phyloP scores from a whole-genome alignment of 1,139 yeast species.

The Yamadazyma oceani region DNA sequence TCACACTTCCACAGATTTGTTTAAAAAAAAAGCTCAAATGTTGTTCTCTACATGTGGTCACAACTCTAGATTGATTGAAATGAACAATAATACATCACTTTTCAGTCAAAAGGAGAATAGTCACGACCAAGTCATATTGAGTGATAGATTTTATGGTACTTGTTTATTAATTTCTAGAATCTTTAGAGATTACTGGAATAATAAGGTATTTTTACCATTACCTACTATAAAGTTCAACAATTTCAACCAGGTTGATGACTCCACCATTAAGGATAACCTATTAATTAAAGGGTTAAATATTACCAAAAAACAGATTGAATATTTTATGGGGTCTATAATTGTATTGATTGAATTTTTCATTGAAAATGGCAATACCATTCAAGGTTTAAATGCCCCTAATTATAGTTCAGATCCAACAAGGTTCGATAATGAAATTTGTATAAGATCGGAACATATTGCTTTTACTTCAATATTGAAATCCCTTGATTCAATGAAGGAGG shows the following conservation, averaged over 20 bases:
- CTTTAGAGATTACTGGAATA: constrained; percentile 76
- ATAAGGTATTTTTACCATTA: constrained; percentile 57
- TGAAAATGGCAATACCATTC: constrained; percentile 60
- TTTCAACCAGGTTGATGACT: constrained; percentile 36
- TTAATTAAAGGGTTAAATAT: constrained; percentile 48
- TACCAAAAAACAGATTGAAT: constrained; percentile 58
- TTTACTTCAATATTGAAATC: constrained; percentile 76
- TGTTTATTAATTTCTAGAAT: constrained; percentile 76
- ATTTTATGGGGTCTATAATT: constrained; percentile 64
- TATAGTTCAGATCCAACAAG: constrained; percentile 49
- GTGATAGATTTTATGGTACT: constrained; percentile 93
- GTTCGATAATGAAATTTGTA: constrained; percentile 62
- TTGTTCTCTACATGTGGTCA: constrained; percentile 57
- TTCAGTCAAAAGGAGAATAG: constrained; percentile 17
- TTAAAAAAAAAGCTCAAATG: constrained; percentile 49
- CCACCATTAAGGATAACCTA: constrained; percentile 48
- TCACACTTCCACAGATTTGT: constrained; percentile 49
- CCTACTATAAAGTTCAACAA: constrained; percentile 43
- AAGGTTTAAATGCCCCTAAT: constrained; percentile 57
- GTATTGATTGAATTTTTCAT: constrained; percentile 59
- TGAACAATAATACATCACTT: constrained; percentile 6
- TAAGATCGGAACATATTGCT: constrained; percentile 91
- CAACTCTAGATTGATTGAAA: constrained; percentile 46
- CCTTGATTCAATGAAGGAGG: constrained; percentile 81
- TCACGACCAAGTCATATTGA: constrained; percentile 72